Evolutionary conservation across 352 stramenopile species (phyloP).

Genomic region (Phytopythium ostracodes): DNA sequence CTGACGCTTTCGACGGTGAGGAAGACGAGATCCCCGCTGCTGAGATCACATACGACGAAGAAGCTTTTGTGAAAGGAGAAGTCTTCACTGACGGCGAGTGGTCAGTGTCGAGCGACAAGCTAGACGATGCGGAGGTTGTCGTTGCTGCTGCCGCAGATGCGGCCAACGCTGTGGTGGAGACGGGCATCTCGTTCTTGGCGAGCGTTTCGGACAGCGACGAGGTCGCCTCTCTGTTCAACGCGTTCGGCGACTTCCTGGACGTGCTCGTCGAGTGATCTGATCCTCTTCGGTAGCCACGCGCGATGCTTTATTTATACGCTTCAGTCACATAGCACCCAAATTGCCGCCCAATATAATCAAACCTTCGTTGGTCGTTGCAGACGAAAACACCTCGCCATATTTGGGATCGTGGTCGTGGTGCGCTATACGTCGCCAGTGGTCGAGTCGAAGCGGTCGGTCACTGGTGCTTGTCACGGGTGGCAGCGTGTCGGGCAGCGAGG

Average conservation of each 20-base stretch:
- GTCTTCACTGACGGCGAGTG: not conserved
- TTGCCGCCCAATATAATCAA: too few species aligned
- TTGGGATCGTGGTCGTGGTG: too few species aligned
- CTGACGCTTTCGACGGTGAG: slow-evolving; percentile 13
- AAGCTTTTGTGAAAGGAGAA: not conserved
- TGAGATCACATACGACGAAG: slow-evolving; percentile 1
- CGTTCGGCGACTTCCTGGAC: slow-evolving; percentile 67
- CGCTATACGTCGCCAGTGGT: too few species aligned
- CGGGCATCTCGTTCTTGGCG: slow-evolving; percentile 46
- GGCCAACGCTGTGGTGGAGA: slow-evolving; percentile 32
- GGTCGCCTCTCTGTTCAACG: slow-evolving; percentile 58
- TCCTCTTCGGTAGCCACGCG: not conserved
- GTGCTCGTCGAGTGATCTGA: slow-evolving; percentile 44
- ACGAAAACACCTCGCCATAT: too few species aligned
- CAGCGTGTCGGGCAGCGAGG: too few species aligned
- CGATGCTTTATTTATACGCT: slow-evolving; percentile 1
- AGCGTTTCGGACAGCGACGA: slow-evolving; percentile 59
- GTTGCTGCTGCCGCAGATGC: not conserved
- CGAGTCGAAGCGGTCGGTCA: too few species aligned
- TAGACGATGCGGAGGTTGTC: not conserved
- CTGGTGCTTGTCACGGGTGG: too few species aligned
- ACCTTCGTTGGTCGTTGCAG: too few species aligned
- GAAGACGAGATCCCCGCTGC: slow-evolving; percentile 10
- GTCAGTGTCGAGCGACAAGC: not conserved
- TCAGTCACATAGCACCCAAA: not conserved